These are phyloP conservation scores for Colletotrichum sansevieriae DNA, from an alignment of 2,329 filamentous ascomycete species.

Conservation along the genomic window DNA sequence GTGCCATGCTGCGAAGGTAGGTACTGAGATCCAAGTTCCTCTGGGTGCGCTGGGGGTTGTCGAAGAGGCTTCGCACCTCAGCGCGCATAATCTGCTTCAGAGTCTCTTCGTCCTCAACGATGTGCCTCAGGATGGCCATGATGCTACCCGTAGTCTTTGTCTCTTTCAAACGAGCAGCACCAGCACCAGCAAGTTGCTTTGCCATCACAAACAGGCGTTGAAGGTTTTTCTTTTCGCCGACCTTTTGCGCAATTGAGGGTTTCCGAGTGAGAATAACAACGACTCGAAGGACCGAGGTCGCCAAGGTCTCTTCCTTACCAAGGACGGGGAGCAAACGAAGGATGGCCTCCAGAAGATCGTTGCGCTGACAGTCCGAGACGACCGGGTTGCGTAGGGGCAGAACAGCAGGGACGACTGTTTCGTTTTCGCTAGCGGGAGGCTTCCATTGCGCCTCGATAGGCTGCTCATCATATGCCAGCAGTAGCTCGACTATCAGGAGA, in stretches of 20 bases:
- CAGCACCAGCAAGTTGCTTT: conserved; percentile 86
- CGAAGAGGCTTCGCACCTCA: conserved; percentile 86
- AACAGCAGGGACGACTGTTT: conserved; percentile 65
- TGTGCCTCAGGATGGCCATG: conserved; percentile 89
- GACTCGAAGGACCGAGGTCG: conserved; percentile 84
- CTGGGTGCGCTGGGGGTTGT: conserved; percentile 62
- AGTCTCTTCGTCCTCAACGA: conserved; percentile 93
- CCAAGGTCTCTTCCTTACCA: conserved; percentile 87
- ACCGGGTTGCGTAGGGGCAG: conserved; percentile 62
- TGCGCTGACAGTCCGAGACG: conserved; percentile 73
- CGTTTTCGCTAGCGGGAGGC: conserved; percentile 62
- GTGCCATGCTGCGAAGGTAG: conserved; percentile 83
- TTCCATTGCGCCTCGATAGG: conserved; percentile 82
- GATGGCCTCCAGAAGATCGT: conserved; percentile 80
- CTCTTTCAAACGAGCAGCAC: conserved; percentile 77
- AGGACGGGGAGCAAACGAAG: conserved; percentile 87
- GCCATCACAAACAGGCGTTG: conserved; percentile 95
- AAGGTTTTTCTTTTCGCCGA: conserved; percentile 90
- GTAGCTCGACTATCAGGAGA: conserved; percentile 87
- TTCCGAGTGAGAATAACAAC: conserved; percentile 89
- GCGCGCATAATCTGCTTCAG: conserved; percentile 92
- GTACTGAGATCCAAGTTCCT: conserved; percentile 76
- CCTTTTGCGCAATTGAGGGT: conserved; percentile 77
- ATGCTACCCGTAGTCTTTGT: conserved; percentile 71
- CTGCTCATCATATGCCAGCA: conserved; percentile 90